phyloP scores from a whole-genome alignment of 768 basidiomycete species.

The Podaxis pistillaris region DNA sequence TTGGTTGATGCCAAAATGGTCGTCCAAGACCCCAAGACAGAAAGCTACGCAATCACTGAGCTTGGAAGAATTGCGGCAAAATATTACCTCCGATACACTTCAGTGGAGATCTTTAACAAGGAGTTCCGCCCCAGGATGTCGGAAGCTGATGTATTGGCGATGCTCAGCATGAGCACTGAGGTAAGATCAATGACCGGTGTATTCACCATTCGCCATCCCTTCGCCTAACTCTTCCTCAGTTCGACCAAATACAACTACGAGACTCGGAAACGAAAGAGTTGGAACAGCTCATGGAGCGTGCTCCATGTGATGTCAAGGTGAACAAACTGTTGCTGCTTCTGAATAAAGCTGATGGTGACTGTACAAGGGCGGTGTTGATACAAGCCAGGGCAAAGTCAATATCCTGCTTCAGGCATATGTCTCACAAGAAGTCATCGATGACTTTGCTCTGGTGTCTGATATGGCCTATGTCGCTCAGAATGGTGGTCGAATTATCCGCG shows the following conservation, averaged over 20 bases:
- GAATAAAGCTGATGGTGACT: neutral
- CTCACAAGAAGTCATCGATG: slow-evolving; percentile 76
- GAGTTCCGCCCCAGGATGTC: slow-evolving; percentile 80
- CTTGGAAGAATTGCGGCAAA: slow-evolving; percentile 95
- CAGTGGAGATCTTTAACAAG: slow-evolving; percentile 84
- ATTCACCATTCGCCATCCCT: neutral
- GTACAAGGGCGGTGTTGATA: slow-evolving; percentile 53
- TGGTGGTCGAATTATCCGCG: slow-evolving; percentile 90
- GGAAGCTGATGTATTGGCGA: slow-evolving; percentile 85
- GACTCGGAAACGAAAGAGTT: slow-evolving; percentile 89
- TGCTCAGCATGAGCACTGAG: slow-evolving; percentile 91
- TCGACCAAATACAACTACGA: slow-evolving; percentile 91
- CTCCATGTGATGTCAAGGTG: slow-evolving; percentile 84
- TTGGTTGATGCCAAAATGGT: slow-evolving; percentile 82
- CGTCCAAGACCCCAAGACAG: slow-evolving; percentile 56
- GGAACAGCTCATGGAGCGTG: slow-evolving; percentile 57
- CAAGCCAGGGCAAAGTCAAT: slow-evolving; percentile 82
- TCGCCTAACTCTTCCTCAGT: slow-evolving; percentile 43
- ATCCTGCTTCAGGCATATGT: slow-evolving; percentile 91
- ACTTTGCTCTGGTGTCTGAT: slow-evolving; percentile 96
- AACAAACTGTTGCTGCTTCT: slow-evolving; percentile 16
- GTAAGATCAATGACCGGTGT: slow-evolving; percentile 35
- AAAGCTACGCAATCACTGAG: slow-evolving; percentile 75
- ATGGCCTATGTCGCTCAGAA: slow-evolving; percentile 94
- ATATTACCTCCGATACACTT: slow-evolving; percentile 88